phyloP scores from a whole-genome alignment of 2,329 filamentous ascomycete genomes.

The Paraconiothyrium sp. region DNA sequence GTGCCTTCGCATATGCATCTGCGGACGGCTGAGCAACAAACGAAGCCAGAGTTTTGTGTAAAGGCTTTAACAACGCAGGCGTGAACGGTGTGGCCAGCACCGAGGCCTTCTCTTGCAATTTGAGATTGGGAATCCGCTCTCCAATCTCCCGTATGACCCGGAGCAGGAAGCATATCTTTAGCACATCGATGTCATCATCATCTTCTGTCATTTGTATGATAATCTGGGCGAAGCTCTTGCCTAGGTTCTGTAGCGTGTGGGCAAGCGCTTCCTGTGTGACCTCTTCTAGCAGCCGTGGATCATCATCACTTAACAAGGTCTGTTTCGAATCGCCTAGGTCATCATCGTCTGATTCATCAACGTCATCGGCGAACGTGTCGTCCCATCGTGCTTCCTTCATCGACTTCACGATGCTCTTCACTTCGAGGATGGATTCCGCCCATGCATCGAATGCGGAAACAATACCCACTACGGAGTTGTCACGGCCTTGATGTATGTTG shows the following conservation, averaged over 20 bases:
- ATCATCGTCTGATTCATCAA: constrained; percentile 76
- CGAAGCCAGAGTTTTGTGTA: constrained; percentile 70
- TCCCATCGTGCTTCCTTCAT: constrained; percentile 78
- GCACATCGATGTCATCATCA: constrained; percentile 44
- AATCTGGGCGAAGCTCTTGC: constrained; percentile 62
- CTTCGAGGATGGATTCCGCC: constrained; percentile 76
- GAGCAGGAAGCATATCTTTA: constrained; percentile 69
- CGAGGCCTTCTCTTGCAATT: constrained; percentile 42
- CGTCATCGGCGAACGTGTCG: constrained; percentile 76
- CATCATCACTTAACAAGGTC: constrained; percentile 74
- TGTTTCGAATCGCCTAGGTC: constrained; percentile 75
- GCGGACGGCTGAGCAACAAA: constrained; percentile 63
- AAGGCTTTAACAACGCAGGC: constrained; percentile 66
- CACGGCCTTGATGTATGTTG: constrained; percentile 76
- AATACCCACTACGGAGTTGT: constrained; percentile 70
- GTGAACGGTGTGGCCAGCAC: constrained; percentile 40
- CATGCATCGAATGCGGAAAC: constrained; percentile 75
- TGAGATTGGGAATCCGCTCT: constrained; percentile 64
- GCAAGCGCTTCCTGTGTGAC: constrained; percentile 66
- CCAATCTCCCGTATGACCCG: constrained; percentile 80
- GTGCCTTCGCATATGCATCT: constrained; percentile 51
- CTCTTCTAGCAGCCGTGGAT: constrained; percentile 71
- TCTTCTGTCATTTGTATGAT: constrained; percentile 61
- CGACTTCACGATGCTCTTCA: constrained; percentile 69
- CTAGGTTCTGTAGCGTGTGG: constrained; percentile 67